A percentile compares a stretch with the other conserved stretches of the same genome.
These are phyloP conservation scores for Scedosporium boydii DNA, from an alignment of 2,329 filamentous ascomycete genomes.

Conservation along the genomic window DNA sequence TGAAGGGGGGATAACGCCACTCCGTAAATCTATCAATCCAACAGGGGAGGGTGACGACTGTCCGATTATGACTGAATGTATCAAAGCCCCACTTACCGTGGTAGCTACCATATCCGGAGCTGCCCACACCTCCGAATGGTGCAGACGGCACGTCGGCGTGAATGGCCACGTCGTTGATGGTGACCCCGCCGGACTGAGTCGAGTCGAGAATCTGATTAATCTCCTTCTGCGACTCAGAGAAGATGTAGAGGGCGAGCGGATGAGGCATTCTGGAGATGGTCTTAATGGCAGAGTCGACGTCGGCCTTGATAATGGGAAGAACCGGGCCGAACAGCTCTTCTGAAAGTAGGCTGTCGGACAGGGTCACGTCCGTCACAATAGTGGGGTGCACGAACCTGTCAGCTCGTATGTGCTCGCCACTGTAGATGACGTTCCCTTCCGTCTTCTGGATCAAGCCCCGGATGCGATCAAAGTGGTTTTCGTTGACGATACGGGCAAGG, in stretches of 20 bases:
- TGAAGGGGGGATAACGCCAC: slow-evolving; percentile 14
- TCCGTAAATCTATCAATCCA: slow-evolving; percentile 18
- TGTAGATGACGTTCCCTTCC: slow-evolving; percentile 20
- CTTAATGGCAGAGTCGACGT: slow-evolving; percentile 18
- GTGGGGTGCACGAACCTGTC: slow-evolving; percentile 18
- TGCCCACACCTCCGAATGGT: slow-evolving; percentile 41
- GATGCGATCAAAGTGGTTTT: slow-evolving; percentile 30
- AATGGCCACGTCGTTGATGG: slow-evolving; percentile 37
- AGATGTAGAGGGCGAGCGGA: slow-evolving; percentile 31
- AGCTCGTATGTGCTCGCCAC: background rate
- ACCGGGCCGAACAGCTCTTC: slow-evolving; percentile 37
- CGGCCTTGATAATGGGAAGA: slow-evolving; percentile 27
- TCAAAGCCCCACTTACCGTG: slow-evolving; percentile 39
- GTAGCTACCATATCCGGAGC: slow-evolving; percentile 37
- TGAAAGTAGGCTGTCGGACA: slow-evolving; percentile 27
- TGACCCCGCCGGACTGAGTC: slow-evolving; percentile 39
- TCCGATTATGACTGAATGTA: slow-evolving; percentile 29
- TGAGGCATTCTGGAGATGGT: slow-evolving; percentile 19
- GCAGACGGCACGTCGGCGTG: slow-evolving; percentile 30
- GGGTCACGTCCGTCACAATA: slow-evolving; percentile 25
- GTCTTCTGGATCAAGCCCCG: slow-evolving; percentile 23
- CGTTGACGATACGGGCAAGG: slow-evolving; percentile 28
- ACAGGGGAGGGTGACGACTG: slow-evolving; percentile 24
- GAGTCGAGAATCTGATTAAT: slow-evolving; percentile 23
- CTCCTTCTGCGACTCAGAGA: slow-evolving; percentile 24